Evolutionary conservation across 2,329 filamentous ascomycete species (phyloP).

Genomic region (Fusarium phyllophilum): DNA sequence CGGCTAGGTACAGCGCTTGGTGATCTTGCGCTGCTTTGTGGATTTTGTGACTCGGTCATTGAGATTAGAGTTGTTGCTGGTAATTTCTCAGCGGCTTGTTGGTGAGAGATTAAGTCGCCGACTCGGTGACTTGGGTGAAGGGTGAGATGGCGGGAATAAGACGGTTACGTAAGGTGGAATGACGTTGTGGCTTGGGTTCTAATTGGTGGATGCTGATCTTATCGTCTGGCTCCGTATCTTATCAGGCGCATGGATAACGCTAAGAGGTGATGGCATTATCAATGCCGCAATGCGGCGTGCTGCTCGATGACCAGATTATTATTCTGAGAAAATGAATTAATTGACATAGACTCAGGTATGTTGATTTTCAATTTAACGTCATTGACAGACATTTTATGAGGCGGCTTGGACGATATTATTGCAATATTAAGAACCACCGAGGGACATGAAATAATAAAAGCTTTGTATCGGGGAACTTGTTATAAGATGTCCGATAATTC

Average conservation of each 20-base stretch:
- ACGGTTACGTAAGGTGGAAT: background rate
- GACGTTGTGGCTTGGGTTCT: background rate
- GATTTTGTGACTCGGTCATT: background rate
- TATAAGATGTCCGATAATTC: too few species aligned
- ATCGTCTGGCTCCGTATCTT: background rate
- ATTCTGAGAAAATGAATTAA: too few species aligned
- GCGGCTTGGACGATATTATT: too few species aligned
- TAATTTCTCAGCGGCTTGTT: background rate
- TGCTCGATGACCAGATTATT: background rate
- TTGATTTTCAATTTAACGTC: too few species aligned
- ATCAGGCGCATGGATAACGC: background rate
- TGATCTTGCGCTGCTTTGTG: background rate
- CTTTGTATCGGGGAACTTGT: too few species aligned
- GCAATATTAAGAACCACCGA: too few species aligned
- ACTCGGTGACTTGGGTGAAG: slow-evolving; percentile 4
- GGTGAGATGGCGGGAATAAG: background rate
- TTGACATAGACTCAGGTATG: too few species aligned
- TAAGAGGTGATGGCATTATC: fast-evolving
- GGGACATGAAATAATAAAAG: too few species aligned
- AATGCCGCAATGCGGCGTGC: too few species aligned
- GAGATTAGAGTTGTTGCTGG: background rate
- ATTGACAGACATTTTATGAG: too few species aligned
- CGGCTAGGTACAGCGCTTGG: background rate
- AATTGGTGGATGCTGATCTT: background rate
- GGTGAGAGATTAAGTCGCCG: slow-evolving; percentile 8